Evolutionary conservation across 805 yeast species (phyloP).

Genomic region (Metschnikowia matae): DNA sequence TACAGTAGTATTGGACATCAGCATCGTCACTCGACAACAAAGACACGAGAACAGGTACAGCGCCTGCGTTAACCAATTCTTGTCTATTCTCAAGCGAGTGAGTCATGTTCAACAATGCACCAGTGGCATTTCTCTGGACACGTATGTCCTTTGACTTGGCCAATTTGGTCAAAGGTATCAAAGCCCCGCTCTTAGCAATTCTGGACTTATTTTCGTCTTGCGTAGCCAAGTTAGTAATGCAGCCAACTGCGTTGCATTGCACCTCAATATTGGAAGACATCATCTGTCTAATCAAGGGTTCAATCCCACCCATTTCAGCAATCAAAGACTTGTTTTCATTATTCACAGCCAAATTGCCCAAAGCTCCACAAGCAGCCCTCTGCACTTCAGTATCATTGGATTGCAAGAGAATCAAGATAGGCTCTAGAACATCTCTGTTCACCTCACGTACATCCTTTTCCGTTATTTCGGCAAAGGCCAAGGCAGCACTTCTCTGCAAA

Average conservation of each 20-base stretch:
- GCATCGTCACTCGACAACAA: slow-evolving; percentile 82
- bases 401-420: slow-evolving; percentile 82
- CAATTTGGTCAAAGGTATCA: slow-evolving; percentile 87
- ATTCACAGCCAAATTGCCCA: slow-evolving; percentile 97
- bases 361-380: slow-evolving; percentile 97
- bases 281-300: slow-evolving; percentile 96
- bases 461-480: slow-evolving; percentile 97
- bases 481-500: slow-evolving; percentile 92
- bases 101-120: slow-evolving; percentile 96
- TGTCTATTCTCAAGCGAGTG: slow-evolving; percentile 95
- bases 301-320: slow-evolving; percentile 97
- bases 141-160: slow-evolving; percentile 93
- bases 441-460: slow-evolving; percentile 94
- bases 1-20: slow-evolving; percentile 97
- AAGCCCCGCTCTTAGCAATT: slow-evolving; percentile 94
- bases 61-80: slow-evolving; percentile 95
- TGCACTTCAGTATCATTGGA: slow-evolving; percentile 91
- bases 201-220: slow-evolving; percentile 95
- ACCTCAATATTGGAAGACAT: slow-evolving; percentile 95
- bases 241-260: slow-evolving; percentile 98
- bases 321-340: slow-evolving; percentile 89
- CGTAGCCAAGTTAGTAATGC: slow-evolving; percentile 96
- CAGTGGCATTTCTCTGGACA: slow-evolving; percentile 98
- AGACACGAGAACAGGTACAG: slow-evolving; percentile 92
- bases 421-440: slow-evolving; percentile 86